Evolutionary conservation across 1,284 basidiomycete genomes (phyloP), one percentile per base, ranked within the genome.

Genomic region (Phenoliferia sp.): DNA sequence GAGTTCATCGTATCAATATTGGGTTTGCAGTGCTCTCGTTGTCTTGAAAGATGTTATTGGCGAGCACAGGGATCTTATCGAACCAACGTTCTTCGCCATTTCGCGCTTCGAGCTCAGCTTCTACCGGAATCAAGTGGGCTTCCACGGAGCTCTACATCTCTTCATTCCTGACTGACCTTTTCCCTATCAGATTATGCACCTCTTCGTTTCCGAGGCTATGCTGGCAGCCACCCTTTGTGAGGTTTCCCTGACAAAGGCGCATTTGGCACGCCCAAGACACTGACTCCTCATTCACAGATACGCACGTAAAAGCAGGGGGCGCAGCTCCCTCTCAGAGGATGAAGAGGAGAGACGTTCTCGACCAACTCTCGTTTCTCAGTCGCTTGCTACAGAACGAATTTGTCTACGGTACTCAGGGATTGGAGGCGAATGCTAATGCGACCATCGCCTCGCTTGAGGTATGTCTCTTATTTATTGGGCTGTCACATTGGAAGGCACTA

Each of bases 101-200:
- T 78, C 77, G 58, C 74, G 76, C 10, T 80, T 80, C 70, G 78
- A 79, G 66, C 75, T 80, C 26, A 76, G 75, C 62, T 78, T 79
- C 70, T 79, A 79, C 68, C 77, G 79, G 50, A 80, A 80, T 62
- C 79, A 80, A 69, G 59, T 61, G 22, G 29, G 50, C 16, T 33
- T 33, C 7, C 22, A n/a, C 31, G 16, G 22, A 33, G 3, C 2
- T n/a, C 56, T 33, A 7, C 17, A 3, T n/a, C 31, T 17, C 4
- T 19, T 22, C 56, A 54, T 54, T 54, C 10, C 3, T 5, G 31
- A 3, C 3, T 32, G 22, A 19, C 4, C 15, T 22, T 22, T 3
- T 26, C n/a, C 3, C 16, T 7, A 28, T 1, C 34, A 66, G 65
- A 65, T 67, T 54, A 72, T 75, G 31, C 71, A 73, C 48, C 65